Evolutionary conservation across 441 rosid species (phyloP), one percentile per base, ranked within the genome.

Genomic region (Adansonia gregorii): DNA sequence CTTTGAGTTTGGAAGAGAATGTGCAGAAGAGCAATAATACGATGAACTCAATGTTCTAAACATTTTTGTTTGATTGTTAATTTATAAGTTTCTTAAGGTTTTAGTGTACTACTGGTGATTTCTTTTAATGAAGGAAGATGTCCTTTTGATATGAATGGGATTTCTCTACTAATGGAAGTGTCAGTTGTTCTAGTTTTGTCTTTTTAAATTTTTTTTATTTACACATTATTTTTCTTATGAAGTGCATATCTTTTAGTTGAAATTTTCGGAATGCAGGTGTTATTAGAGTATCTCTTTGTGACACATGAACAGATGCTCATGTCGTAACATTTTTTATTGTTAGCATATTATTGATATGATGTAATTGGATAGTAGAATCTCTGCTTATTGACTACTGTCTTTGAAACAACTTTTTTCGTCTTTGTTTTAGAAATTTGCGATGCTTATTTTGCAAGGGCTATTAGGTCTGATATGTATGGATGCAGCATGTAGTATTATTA

Each of bases 361-460:
- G 19, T 66, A 17, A 66, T 43, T 5, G 2, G 31, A 45, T 19
- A 1, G 27, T 43, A n/a, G 70, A 39, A 17, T 66, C 51, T 66
- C 22, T 66, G 6, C 51, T 14, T 17, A 66, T 39, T 41, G 27
- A 41, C 24, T 41, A 1, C 24, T 8, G 70, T 66, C 70, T 41
- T 66, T 0, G 3, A 66, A n/a, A 17, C 49, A 41, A 41, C 12
- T 17, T 63, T 27, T 41, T 66, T 66, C 11, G 14, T 43, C 15
- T 31, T 31, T 64, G 45, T 64, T 64, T 64, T 39, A 11, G 19
- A 65, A 65, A 3, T 10, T 11, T 45, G 22, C 6, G 27, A 46
- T 45, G 9, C 39, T 67, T 45, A 67, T 20, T 45, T 67, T 67
- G 6, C 54, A 45, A 46, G 72, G 72, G 22, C 60, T 24, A 20